Conservation (phyloP, 2,329 filamentous ascomycete genomes). For the Phyllosticta ampelicida region DNA sequence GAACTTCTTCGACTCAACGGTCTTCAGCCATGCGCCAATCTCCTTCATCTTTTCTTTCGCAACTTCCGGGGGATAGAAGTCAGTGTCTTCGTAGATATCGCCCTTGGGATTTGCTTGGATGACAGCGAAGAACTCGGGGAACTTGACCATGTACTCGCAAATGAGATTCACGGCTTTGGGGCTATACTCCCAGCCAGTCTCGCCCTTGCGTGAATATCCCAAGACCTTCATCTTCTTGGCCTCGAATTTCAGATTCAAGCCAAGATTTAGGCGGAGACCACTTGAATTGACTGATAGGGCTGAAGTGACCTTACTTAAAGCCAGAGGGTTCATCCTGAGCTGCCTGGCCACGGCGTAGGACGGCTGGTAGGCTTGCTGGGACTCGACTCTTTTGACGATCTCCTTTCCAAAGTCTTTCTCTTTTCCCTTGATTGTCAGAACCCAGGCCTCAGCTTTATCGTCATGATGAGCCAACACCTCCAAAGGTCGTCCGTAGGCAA, state of each 20-base stretch:
- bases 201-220: constrained; percentile 80
- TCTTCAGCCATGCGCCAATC: constrained; percentile 87
- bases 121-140: constrained; percentile 88
- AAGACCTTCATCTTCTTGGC: constrained; percentile 90
- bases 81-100: constrained; percentile 71
- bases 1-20: constrained; percentile 80
- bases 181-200: constrained; percentile 93
- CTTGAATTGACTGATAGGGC: constrained; percentile 80
- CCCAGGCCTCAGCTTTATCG: constrained; percentile 66
- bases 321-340: constrained; percentile 71
- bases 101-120: constrained; percentile 78
- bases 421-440: constrained; percentile 60
- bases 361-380: constrained; percentile 64
- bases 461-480: constrained; percentile 64
- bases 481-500: constrained; percentile 82
- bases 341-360: constrained; percentile 81
- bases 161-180: constrained; percentile 70
- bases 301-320: constrained; percentile 91
- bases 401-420: constrained; percentile 73
- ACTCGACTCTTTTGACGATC: constrained; percentile 61
- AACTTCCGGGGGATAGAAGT: constrained; percentile 67
- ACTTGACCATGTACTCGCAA: constrained; percentile 80
- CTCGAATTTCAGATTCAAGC: constrained; percentile 94
- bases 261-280: constrained; percentile 76
- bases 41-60: constrained; percentile 81